Conservation (phyloP, 257 asterid species). For the Solanum chilense region DNA sequence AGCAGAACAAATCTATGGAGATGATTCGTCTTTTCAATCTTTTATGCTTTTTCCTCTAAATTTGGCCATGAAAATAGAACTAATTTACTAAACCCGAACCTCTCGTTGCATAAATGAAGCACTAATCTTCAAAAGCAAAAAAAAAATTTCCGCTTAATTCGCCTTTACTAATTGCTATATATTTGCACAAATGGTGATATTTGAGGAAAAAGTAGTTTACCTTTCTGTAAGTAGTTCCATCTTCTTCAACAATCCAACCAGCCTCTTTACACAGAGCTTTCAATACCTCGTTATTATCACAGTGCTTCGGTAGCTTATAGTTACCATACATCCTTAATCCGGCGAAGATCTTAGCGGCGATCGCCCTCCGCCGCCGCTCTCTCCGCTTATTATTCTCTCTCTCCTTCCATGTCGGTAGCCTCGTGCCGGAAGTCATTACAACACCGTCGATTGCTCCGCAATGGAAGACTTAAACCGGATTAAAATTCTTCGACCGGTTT, state of each 20-base stretch:
- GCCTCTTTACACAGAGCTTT: conserved; percentile 93
- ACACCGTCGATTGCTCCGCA: conserved; percentile 4
- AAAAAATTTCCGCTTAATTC: neutral
- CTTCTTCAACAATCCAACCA: conserved; percentile 89
- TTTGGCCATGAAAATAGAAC: neutral
- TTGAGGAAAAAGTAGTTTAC: conserved; percentile 7
- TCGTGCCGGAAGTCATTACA: conserved; percentile 67
- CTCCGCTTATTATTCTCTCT: conserved; percentile 95
- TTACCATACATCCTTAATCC: conserved; percentile 89
- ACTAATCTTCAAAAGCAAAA: neutral
- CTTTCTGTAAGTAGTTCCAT: conserved; percentile 90
- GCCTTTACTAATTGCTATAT: neutral
- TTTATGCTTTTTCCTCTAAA: neutral
- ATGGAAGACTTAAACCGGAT: neutral
- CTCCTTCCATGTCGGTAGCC: conserved; percentile 97
- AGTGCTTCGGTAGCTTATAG: conserved; percentile 88
- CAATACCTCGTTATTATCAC: conserved; percentile 91
- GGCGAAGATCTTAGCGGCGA: conserved; percentile 91
- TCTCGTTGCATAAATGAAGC: neutral
- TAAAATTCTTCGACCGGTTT: neutral
- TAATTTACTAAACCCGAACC: neutral
- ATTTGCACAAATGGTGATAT: neutral
- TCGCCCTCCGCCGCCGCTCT: conserved; percentile 90
- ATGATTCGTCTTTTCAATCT: neutral
- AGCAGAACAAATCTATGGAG: neutral